These are phyloP conservation scores for Trypanosomatidae sp. DNA, from an alignment of 208 protist genomes.

Conservation along the genomic window DNA sequence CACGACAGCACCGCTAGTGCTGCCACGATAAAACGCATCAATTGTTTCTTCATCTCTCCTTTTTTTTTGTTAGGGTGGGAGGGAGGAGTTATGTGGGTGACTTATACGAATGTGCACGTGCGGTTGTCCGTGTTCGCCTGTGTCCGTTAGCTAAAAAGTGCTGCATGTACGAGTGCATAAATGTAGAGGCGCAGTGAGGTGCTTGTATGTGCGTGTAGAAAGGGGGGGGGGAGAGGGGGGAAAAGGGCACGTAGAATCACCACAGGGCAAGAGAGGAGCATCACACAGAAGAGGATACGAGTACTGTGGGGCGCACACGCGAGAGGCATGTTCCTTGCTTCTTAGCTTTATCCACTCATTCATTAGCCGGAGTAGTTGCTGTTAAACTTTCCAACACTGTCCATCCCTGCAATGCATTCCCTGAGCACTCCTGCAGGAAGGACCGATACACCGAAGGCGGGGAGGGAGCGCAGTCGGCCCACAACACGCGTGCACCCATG, in stretches of 20 bases:
- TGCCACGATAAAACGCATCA: neutral
- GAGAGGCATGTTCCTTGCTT: neutral
- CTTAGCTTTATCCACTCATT: neutral
- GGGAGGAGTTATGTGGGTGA: conserved; percentile 1
- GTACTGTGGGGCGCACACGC: neutral
- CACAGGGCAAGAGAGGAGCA: neutral
- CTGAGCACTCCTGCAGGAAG: neutral
- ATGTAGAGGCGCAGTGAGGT: too few species aligned
- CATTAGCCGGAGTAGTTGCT: neutral
- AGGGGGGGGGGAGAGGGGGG: neutral
- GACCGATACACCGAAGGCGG: neutral
- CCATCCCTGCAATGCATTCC: neutral
- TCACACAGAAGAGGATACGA: neutral
- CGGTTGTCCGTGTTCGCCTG: neutral
- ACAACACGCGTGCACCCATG: neutral
- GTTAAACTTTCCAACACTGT: neutral
- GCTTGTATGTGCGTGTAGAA: neutral
- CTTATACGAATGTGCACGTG: neutral
- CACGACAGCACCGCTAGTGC: neutral
- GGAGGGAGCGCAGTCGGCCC: neutral
- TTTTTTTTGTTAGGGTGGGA: too few species aligned
- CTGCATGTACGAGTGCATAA: neutral
- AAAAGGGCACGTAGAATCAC: neutral
- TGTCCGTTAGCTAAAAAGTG: neutral
- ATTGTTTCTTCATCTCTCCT: neutral